A percentile compares a stretch with the other conserved stretches of the same genome.
phyloP scores from a whole-genome alignment of 2,329 filamentous ascomycete species.

The Colletotrichum graminicola region DNA sequence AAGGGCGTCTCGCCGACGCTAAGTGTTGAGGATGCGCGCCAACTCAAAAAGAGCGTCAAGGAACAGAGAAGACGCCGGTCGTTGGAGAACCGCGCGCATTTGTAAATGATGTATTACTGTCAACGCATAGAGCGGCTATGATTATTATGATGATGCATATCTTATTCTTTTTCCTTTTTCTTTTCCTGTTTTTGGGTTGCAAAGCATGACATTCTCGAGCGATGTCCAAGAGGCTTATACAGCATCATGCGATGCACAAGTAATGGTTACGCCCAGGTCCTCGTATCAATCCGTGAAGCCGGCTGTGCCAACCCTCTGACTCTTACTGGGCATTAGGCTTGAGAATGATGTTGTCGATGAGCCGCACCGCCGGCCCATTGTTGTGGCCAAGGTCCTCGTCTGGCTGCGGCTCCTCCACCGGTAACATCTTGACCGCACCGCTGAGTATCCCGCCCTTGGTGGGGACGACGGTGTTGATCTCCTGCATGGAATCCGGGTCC shows the following conservation, averaged over 20 bases:
- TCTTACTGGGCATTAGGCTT: constrained; percentile 51
- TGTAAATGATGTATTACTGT: constrained; percentile 51
- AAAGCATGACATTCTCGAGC: constrained; percentile 13
- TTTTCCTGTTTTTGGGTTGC: not conserved
- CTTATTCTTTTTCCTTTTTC: not conserved
- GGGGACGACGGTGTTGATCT: constrained; percentile 78
- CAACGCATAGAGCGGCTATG: constrained; percentile 36
- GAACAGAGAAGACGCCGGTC: constrained; percentile 62
- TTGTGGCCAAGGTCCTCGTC: constrained; percentile 82
- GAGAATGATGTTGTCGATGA: constrained; percentile 95
- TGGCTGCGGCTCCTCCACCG: constrained; percentile 76
- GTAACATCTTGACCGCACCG: constrained; percentile 90
- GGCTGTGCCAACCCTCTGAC: not conserved
- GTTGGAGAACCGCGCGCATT: constrained; percentile 63
- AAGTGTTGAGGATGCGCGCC: constrained; percentile 63
- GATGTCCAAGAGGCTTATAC: not conserved
- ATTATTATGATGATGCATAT: constrained; percentile 30
- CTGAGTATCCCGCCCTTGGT: constrained; percentile 84
- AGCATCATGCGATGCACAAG: constrained; percentile 1
- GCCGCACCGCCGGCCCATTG: constrained; percentile 79
- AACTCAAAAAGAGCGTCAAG: constrained; percentile 57
- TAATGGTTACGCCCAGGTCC: not conserved
- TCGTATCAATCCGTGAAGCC: not conserved
- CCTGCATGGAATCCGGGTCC: constrained; percentile 85
- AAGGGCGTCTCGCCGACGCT: constrained; percentile 58